phyloP scores from a whole-genome alignment of 345 rosid genomes.

The Salix caprea region DNA sequence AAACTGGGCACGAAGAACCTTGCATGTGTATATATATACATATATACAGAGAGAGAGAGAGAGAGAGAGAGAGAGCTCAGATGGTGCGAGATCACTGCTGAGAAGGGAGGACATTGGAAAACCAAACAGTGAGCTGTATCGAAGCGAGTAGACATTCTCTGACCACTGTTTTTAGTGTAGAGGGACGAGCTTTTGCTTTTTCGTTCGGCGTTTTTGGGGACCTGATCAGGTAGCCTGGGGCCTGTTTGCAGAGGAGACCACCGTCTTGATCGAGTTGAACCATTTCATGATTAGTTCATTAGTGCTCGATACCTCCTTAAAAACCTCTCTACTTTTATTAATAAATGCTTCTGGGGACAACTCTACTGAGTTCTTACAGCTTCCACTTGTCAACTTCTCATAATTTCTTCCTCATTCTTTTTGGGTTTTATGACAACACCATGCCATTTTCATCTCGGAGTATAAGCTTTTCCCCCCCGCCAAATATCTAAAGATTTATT shows the following conservation, averaged over 20 bases:
- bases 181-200: neutral
- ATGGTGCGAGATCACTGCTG: neutral
- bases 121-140: constrained; percentile 3
- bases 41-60: too few relatives aligned
- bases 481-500: neutral
- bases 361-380: neutral
- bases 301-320: constrained; percentile 28
- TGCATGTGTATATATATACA: too few relatives aligned
- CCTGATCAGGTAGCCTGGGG: constrained; percentile 1
- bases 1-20: too few relatives aligned
- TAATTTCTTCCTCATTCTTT: neutral
- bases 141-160: constrained; percentile 22
- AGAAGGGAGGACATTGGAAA: neutral
- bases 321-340: constrained; percentile 24
- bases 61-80: too few relatives aligned
- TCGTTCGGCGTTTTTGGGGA: neutral
- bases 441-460: neutral
- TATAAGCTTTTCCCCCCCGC: neutral
- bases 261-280: constrained; percentile 10
- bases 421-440: neutral
- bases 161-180: neutral
- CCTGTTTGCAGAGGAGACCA: constrained; percentile 12
- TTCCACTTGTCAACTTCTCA: neutral
- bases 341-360: constrained; percentile 18
- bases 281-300: constrained; percentile 40